These are phyloP conservation scores for Linnemannia zychae DNA, from an alignment of 192 early-diverging fungal genomes.

Conservation along the genomic window DNA sequence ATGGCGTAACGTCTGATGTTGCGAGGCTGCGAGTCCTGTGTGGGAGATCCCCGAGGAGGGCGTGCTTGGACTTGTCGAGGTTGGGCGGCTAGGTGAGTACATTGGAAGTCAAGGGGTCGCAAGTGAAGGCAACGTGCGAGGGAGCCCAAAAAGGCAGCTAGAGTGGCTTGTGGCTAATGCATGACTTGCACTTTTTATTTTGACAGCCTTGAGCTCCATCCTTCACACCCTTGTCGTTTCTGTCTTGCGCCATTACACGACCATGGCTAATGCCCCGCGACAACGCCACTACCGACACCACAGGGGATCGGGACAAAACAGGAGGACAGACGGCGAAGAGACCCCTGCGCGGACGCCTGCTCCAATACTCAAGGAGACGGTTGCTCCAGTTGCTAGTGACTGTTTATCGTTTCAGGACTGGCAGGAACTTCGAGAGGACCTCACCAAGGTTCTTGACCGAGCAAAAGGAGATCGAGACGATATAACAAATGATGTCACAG, in stretches of 20 bases:
- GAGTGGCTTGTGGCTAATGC: not conserved
- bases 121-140: not conserved
- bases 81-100: slow-evolving; percentile 53
- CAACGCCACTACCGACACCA: slow-evolving; percentile 31
- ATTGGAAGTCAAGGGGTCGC: slow-evolving; percentile 16
- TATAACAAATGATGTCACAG: slow-evolving; percentile 1
- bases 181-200: not conserved
- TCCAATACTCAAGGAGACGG: not conserved
- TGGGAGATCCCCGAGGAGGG: slow-evolving; percentile 26
- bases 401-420: not conserved
- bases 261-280: slow-evolving; percentile 35
- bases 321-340: slow-evolving; percentile 6
- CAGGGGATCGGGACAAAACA: slow-evolving; percentile 1
- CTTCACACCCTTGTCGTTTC: not conserved
- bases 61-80: slow-evolving; percentile 48
- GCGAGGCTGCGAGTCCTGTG: slow-evolving; percentile 19
- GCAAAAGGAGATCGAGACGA: slow-evolving; percentile 9
- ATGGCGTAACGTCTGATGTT: not conserved
- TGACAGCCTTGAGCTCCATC: not conserved
- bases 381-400: not conserved
- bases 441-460: slow-evolving; percentile 10
- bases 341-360: not conserved
- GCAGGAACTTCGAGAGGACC: not conserved
- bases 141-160: not conserved
- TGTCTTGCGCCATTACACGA: not conserved